phyloP scores from a whole-genome alignment of 2,329 filamentous ascomycete species.

The Penicillium brasilianum region DNA sequence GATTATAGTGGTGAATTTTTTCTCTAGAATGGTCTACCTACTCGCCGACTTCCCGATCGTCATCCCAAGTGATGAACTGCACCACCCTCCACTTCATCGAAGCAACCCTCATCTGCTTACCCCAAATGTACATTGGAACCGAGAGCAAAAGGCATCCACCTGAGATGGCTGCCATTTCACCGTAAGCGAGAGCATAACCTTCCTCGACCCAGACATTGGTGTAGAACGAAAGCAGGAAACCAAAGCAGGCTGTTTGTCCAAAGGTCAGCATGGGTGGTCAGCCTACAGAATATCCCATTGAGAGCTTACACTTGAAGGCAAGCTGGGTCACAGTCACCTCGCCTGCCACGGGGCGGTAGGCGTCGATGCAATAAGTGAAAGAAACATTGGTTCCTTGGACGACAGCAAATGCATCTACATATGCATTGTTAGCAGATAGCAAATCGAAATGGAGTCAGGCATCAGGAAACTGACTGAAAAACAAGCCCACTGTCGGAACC shows the following conservation, averaged over 20 bases:
- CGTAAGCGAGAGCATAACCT: slow-evolving; percentile 60
- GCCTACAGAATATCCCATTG: background rate
- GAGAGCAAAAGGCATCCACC: slow-evolving; percentile 51
- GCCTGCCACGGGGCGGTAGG: slow-evolving; percentile 62
- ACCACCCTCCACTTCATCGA: slow-evolving; percentile 58
- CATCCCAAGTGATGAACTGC: slow-evolving; percentile 56
- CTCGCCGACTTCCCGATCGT: slow-evolving; percentile 62
- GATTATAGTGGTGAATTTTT: too few species aligned
- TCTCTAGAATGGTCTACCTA: slow-evolving; percentile 32
- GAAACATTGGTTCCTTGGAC: slow-evolving; percentile 62
- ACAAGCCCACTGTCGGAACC: slow-evolving; percentile 59
- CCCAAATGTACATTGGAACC: slow-evolving; percentile 59
- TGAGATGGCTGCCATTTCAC: slow-evolving; percentile 63
- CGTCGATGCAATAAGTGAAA: slow-evolving; percentile 63
- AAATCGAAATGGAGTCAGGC: background rate
- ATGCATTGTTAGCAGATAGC: slow-evolving; percentile 40
- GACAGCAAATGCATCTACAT: slow-evolving; percentile 56
- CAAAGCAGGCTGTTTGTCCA: slow-evolving; percentile 51
- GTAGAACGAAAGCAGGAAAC: slow-evolving; percentile 65
- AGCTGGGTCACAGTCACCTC: slow-evolving; percentile 60
- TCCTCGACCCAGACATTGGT: slow-evolving; percentile 63
- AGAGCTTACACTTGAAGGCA: slow-evolving; percentile 56
- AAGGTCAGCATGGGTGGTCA: background rate
- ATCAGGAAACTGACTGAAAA: slow-evolving; percentile 1
- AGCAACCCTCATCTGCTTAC: slow-evolving; percentile 53